Evolutionary conservation across 2,329 filamentous ascomycete species (phyloP).

Genomic region (Apiospora koreana): DNA sequence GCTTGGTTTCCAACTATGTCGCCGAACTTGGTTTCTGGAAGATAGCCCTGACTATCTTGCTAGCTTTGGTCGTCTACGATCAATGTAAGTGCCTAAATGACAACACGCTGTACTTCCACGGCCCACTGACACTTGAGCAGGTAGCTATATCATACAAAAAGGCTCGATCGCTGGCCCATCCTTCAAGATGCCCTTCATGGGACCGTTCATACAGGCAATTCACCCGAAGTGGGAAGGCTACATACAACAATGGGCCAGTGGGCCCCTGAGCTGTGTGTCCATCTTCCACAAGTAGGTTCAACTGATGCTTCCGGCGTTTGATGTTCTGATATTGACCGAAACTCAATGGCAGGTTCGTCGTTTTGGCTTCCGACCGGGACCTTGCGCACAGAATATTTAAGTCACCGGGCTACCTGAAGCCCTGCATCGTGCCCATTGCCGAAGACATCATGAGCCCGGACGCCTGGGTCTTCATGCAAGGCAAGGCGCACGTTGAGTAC

Average conservation of each 20-base stretch:
- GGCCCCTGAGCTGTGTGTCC: conserved; percentile 78
- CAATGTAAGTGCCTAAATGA: background rate
- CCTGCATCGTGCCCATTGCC: conserved; percentile 76
- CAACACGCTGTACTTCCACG: background rate
- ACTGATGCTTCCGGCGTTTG: background rate
- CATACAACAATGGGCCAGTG: conserved; percentile 75
- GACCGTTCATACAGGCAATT: conserved; percentile 75
- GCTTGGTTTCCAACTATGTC: background rate
- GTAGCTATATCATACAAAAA: conserved; percentile 62
- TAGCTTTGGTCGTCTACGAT: background rate
- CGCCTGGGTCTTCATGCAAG: conserved; percentile 80
- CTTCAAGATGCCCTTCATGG: conserved; percentile 70
- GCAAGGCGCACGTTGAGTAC: conserved; percentile 75
- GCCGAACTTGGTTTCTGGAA: background rate
- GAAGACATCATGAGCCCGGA: conserved; percentile 70
- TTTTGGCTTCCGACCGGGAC: conserved; percentile 76
- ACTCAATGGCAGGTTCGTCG: conserved; percentile 64
- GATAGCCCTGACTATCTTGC: background rate
- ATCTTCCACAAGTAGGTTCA: conserved; percentile 79
- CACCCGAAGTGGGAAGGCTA: conserved; percentile 74
- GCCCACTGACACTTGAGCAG: conserved; percentile 35
- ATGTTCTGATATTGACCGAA: background rate
- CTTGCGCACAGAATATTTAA: conserved; percentile 83
- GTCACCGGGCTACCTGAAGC: conserved; percentile 72
- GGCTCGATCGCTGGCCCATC: conserved; percentile 62